Evolutionary conservation across 768 basidiomycete genomes (phyloP), one percentile per base, ranked within the genome.

Genomic region (Rhodotorula taiwanensis): DNA sequence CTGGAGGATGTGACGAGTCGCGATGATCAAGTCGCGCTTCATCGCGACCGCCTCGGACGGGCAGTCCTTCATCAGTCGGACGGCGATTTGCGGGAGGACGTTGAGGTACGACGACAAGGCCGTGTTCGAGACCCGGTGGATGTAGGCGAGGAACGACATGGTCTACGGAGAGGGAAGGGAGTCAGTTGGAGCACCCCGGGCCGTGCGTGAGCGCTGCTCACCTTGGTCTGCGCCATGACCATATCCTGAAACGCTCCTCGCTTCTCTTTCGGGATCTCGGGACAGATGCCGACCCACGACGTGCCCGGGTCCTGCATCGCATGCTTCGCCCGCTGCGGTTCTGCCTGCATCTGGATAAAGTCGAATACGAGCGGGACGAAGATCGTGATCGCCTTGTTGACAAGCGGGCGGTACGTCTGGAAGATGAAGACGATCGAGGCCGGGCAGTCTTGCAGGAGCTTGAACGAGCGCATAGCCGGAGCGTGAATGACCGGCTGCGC

Each of bases 51-150:
- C 86, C 72, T 87, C 89, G 0, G 86, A 81, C 43, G 95, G 93
- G 73, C 92, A 92, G 74, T 98, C 93, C 73, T 95, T 88, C 52
- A 98, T 79, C 36, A 98, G 79, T n/a, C 95, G 82, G 39, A 98
- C 77, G 33, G 87, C 85, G 27, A 84, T 83, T 54, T 87, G 78
- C 36, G 92, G 85, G 30, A 98, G 81, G 8, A 81, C 83, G 73
- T 94, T 88, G 15, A 86, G 85, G 70, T 90, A 88, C 5, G 82
- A 78, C 45, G 87, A 84, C 59, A 84, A 81, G 52, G 85, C 83
- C 43, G 81, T 80, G n/a, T 77, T 76, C 50, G 80, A 77, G 72
- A 84, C 79, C 54, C 93, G 83, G 70, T 93, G 83, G 27, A 93
- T 84, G 78, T 90, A 95, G 2, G 91, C 89, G 44, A 97, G 79